Evolutionary conservation across 2,329 filamentous ascomycete genomes (phyloP).

Genomic region (Fusarium nodosum): DNA sequence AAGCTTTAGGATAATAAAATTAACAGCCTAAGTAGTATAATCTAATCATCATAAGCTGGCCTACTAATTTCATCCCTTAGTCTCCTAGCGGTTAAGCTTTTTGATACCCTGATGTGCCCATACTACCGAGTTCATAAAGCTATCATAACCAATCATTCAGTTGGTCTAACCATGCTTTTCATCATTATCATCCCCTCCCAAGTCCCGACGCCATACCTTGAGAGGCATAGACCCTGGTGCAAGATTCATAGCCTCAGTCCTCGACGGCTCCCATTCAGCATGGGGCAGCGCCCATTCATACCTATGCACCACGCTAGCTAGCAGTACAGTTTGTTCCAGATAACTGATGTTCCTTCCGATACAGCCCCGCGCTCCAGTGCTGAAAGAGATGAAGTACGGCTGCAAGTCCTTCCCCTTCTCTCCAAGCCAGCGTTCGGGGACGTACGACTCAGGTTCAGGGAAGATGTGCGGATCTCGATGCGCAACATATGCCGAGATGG

Average conservation of each 20-base stretch:
- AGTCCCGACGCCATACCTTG: conserved; percentile 45
- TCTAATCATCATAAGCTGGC: too few species aligned
- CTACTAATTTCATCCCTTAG: too few species aligned
- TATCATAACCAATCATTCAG: background rate
- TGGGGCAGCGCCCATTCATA: conserved; percentile 56
- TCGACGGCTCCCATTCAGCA: conserved; percentile 38
- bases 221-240: conserved; percentile 42
- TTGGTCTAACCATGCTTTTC: conserved; percentile 22
- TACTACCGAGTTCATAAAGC: background rate
- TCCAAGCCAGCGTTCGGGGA: conserved; percentile 59
- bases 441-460: conserved; percentile 56
- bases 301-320: conserved; percentile 59
- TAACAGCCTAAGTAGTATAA: too few species aligned
- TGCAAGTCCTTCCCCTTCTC: conserved; percentile 54
- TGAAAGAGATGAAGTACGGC: conserved; percentile 58
- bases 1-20: too few species aligned
- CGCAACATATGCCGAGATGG: conserved; percentile 56
- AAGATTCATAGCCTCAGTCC: conserved; percentile 44
- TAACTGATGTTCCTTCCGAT: conserved; percentile 58
- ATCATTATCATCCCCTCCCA: conserved; percentile 20
- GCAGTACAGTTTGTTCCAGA: conserved; percentile 61
- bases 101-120: background rate
- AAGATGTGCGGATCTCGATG: conserved; percentile 59
- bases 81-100: too few species aligned
- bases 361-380: conserved; percentile 58